These are phyloP conservation scores for Candida nanaspora DNA, from an alignment of 805 yeast species.

Conservation along the genomic window DNA sequence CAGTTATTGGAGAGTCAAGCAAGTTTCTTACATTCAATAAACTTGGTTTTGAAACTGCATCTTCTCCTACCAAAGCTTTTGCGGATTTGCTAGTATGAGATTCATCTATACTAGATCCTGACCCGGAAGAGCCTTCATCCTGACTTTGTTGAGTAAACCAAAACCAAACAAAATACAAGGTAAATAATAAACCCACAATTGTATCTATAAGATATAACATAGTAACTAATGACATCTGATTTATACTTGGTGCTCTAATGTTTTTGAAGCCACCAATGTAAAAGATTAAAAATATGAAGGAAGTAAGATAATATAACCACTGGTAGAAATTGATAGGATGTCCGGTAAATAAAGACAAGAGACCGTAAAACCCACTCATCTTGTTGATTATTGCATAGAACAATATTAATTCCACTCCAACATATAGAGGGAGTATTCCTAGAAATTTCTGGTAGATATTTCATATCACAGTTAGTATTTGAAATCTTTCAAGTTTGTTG, in stretches of 20 bases:
- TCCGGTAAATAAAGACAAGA: slow-evolving; percentile 80
- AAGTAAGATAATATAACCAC: slow-evolving; percentile 68
- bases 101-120: background rate
- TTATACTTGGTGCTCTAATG: slow-evolving; percentile 47
- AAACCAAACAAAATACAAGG: slow-evolving; percentile 61
- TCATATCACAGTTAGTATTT: background rate
- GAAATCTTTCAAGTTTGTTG: too few species aligned
- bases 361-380: slow-evolving; percentile 83
- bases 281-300: slow-evolving; percentile 56
- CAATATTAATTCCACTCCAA: slow-evolving; percentile 79
- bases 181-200: slow-evolving; percentile 55
- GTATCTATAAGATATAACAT: slow-evolving; percentile 65
- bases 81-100: too few species aligned
- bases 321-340: slow-evolving; percentile 80
- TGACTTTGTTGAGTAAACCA: slow-evolving; percentile 50
- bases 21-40: background rate
- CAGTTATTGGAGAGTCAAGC: slow-evolving; percentile 4
- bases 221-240: slow-evolving; percentile 56
- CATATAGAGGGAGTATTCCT: slow-evolving; percentile 68
- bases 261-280: slow-evolving; percentile 51
- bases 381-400: slow-evolving; percentile 77
- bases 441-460: slow-evolving; percentile 42
- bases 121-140: slow-evolving; percentile 6
- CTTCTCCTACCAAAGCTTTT: too few species aligned
- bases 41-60: background rate